Conservation (phyloP, 2,329 filamentous ascomycete genomes). For the Purpureocillium lavendulum region DNA sequence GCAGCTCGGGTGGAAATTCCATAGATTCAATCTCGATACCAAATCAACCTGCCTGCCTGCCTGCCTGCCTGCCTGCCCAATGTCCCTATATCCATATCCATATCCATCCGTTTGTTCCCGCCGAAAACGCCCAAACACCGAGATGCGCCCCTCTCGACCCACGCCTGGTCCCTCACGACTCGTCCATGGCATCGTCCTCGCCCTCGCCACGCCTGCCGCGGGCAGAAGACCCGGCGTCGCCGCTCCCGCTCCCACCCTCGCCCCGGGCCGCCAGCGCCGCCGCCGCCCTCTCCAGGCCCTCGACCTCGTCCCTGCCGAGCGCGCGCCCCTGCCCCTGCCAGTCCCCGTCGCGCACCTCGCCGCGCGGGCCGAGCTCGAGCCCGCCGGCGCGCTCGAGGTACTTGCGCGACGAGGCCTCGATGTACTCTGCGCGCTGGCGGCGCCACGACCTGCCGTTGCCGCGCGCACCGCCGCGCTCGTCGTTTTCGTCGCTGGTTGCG, state of each 20-base stretch:
- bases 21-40: no score
- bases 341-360: conserved; percentile 57
- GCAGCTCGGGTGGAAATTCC: no score
- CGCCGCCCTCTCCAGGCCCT: conserved; percentile 39
- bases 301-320: conserved; percentile 44
- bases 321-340: conserved; percentile 49
- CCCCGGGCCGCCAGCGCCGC: neutral
- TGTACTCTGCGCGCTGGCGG: conserved; percentile 68
- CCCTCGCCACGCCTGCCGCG: neutral
- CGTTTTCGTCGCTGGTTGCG: conserved; percentile 13
- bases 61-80: no score
- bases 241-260: conserved; percentile 3
- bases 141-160: no score
- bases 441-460: conserved; percentile 48
- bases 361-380: conserved; percentile 53
- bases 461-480: conserved; percentile 16
- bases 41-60: no score
- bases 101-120: no score
- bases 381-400: conserved; percentile 66
- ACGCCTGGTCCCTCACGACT: conserved; percentile 8
- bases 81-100: no score
- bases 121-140: no score
- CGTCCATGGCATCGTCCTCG: conserved; percentile 19
- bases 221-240: neutral
- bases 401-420: conserved; percentile 69